Conservation (phyloP, 768 basidiomycete species). For the Rhodotorula toruloides region DNA sequence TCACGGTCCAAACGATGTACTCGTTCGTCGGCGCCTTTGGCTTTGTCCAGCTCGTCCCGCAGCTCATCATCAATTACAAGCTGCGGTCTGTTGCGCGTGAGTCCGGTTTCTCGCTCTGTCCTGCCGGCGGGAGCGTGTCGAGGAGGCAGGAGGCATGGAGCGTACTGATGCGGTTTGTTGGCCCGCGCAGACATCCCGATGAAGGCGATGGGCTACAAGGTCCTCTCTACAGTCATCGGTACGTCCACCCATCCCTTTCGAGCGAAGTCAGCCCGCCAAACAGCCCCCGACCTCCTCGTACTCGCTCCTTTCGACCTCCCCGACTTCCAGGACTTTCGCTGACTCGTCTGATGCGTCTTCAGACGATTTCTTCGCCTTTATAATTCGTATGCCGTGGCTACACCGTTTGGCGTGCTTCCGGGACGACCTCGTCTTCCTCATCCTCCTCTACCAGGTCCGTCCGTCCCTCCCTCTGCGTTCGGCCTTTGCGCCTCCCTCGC, state of each 20-base stretch:
- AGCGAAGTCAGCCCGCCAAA: too few species aligned
- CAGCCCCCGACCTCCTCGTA: too few species aligned
- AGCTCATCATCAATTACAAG: slow-evolving; percentile 56
- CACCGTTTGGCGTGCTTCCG: slow-evolving; percentile 66
- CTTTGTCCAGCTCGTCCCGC: slow-evolving; percentile 67
- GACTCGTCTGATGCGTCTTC: slow-evolving; percentile 10
- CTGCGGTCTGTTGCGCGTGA: background rate
- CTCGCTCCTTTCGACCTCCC: too few species aligned
- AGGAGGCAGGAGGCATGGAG: too few species aligned
- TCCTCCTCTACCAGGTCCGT: slow-evolving; percentile 26
- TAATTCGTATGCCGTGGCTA: slow-evolving; percentile 74
- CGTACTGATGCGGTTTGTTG: slow-evolving; percentile 68
- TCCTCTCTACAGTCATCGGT: slow-evolving; percentile 55
- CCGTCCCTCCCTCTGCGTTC: background rate
- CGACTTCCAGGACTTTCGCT: slow-evolving; percentile 13
- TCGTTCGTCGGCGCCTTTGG: slow-evolving; percentile 60
- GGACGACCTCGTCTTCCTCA: slow-evolving; percentile 48
- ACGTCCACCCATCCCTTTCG: too few species aligned
- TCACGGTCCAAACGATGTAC: slow-evolving; percentile 56
- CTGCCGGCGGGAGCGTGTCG: background rate
- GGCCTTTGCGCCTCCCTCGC: too few species aligned
- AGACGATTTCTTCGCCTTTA: slow-evolving; percentile 32
- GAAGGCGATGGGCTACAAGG: slow-evolving; percentile 88
- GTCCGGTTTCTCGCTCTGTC: background rate
- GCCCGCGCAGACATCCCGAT: slow-evolving; percentile 73